Base-by-base conservation (phyloP, 257 asterid species). In the Lavandula angustifolia region DNA sequence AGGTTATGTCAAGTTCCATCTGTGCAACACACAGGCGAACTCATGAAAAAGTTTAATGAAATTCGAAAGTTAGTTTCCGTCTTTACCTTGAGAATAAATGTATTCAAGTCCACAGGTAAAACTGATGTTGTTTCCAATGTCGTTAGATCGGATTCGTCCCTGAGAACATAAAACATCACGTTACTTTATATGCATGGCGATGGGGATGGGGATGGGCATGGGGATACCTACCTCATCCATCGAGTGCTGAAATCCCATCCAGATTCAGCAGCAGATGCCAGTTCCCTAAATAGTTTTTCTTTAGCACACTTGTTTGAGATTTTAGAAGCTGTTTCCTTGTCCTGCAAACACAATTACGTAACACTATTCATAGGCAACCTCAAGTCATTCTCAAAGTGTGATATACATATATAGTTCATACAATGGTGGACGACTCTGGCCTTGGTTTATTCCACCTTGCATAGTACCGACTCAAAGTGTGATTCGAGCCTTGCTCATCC, bases 231-330 rank as follows among this genome's bases (percentile, higher is more conserved):
- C 97, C 96, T 83, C 99, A 94, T 94, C 95, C 96, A 94, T 80
- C 97, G 80, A 60, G 85, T 70, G 74, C 96, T 87, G 73, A 94
- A 90, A 83, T 94, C 99, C 99, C 96, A 87, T 33, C 99, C 99
- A 59, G 96, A 81, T 79, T 94, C 99, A 54, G 99, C 99, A 14
- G 95, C 34, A 4, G 99, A 81, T 34, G 96, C 97, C 35, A 87
- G 4, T 65, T 94, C 95, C 4, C 97, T 91, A 52, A 87, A 94
- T 41, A 90, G 70, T 48, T 71, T 73, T 1, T 77, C 63, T 73
- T 79, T 86, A 41, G 75, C 83, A 70, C 85, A 79, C 1, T 52
- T 38, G 75, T 51, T 76, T 7, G 88, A 22, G 31, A 94, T 82
- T 51, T 77, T 78, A 13, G 92, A 85, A 76, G 99, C 97, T 8